These are phyloP conservation scores for Phialocephala subalpina DNA, from an alignment of 2,329 filamentous ascomycete species.

Conservation along the genomic window DNA sequence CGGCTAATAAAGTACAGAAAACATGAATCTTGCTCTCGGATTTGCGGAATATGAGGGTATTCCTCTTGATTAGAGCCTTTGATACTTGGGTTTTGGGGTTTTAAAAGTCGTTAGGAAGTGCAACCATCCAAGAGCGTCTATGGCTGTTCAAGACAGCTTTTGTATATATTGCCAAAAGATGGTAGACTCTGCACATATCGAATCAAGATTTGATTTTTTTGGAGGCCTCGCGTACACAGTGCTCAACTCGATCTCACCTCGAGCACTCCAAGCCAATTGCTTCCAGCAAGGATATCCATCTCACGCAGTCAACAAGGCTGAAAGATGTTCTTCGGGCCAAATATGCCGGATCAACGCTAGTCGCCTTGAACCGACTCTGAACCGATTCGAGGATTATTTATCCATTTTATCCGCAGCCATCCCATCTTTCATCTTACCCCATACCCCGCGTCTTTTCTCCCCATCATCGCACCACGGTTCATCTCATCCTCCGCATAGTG, in stretches of 20 bases:
- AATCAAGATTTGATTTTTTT: constrained; percentile 7
- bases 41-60: constrained; percentile 92
- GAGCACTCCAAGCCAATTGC: too few species aligned
- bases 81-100: neutral
- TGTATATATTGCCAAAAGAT: constrained; percentile 10
- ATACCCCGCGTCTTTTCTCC: constrained; percentile 1
- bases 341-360: neutral
- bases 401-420: constrained; percentile 3
- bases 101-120: constrained; percentile 2
- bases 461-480: neutral
- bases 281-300: too few species aligned
- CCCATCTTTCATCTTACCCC: constrained; percentile 10
- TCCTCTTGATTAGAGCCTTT: constrained; percentile 53
- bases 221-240: too few species aligned
- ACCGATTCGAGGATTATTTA: constrained; percentile 11
- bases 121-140: neutral
- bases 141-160: neutral
- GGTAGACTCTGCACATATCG: constrained; percentile 7
- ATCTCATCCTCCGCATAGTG: neutral
- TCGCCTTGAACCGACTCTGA: neutral
- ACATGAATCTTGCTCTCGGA: constrained; percentile 92
- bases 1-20: constrained; percentile 62
- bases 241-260: too few species aligned
- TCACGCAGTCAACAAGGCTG: too few species aligned
- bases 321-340: neutral